Evolutionary conservation across 2,329 filamentous ascomycete genomes (phyloP).

Genomic region (Monilinia laxa): DNA sequence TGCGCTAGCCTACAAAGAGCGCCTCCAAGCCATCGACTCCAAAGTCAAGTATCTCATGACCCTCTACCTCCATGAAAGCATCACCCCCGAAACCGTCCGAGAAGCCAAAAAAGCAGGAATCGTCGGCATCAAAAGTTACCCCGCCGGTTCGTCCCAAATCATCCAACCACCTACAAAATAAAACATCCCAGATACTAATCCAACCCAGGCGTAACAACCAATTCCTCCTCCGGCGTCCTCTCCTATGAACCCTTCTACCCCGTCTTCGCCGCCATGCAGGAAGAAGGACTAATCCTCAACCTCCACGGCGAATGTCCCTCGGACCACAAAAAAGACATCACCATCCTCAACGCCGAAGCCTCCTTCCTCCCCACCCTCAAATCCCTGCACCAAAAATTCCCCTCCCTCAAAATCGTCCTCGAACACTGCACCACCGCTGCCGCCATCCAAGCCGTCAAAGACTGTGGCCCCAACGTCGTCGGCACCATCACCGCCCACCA

Average conservation of each 20-base stretch:
- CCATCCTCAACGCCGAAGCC: conserved; percentile 52
- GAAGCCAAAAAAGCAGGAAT: conserved; percentile 31
- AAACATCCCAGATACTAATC: conserved; percentile 43
- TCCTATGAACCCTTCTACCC: conserved; percentile 68
- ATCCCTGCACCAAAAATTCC: conserved; percentile 71
- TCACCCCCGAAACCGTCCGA: conserved; percentile 30
- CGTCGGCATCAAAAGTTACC: conserved; percentile 29
- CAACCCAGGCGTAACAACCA: conserved; percentile 60
- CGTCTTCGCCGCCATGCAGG: conserved; percentile 83
- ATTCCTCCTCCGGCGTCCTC: conserved; percentile 68
- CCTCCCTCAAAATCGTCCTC: conserved; percentile 63
- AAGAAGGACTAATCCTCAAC: conserved; percentile 78
- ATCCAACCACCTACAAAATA: conserved; percentile 43
- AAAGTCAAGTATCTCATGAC: conserved; percentile 72
- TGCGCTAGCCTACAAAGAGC: conserved; percentile 63
- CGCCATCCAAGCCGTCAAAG: conserved; percentile 72
- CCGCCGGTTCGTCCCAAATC: conserved; percentile 18
- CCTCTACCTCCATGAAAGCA: conserved; percentile 47
- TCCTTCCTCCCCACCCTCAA: conserved; percentile 77
- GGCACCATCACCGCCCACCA: conserved; percentile 26
- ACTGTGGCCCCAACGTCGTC: conserved; percentile 72
- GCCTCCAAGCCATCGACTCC: conserved; percentile 59
- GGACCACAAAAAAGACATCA: conserved; percentile 33
- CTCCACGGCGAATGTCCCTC: conserved; percentile 77
- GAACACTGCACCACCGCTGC: conserved; percentile 88